Conservation (phyloP, 306 rosid species). For the Vicia sativa region DNA sequence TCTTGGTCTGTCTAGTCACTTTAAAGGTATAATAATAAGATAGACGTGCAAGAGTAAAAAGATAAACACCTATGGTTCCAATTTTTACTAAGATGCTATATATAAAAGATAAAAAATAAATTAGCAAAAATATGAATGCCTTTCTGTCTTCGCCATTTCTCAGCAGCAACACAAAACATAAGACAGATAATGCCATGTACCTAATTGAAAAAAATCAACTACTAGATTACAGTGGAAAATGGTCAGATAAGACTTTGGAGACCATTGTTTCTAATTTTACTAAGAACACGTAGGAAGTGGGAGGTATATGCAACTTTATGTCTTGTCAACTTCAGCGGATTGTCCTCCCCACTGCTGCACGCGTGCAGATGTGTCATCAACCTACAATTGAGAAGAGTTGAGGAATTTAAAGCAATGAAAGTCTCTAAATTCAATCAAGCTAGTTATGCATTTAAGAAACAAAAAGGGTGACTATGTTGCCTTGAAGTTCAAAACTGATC, state of each 20-base stretch:
- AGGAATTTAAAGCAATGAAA: slow-evolving; percentile 12
- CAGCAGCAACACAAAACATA: slow-evolving; percentile 1
- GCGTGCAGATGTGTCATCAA: slow-evolving; percentile 45
- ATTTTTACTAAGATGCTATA: neutral
- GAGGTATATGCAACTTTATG: slow-evolving; percentile 24
- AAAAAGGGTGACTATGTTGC: neutral
- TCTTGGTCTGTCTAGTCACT: too few species aligned
- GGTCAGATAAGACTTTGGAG: neutral
- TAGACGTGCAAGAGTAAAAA: neutral
- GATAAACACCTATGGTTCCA: neutral
- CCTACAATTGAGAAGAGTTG: slow-evolving; percentile 31
- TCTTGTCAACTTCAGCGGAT: slow-evolving; percentile 19
- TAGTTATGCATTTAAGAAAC: slow-evolving; percentile 3
- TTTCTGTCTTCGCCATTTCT: slow-evolving; percentile 1
- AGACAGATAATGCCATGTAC: neutral
- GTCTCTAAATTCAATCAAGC: slow-evolving; percentile 16
- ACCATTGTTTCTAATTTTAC: slow-evolving; percentile 15
- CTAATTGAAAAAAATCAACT: neutral
- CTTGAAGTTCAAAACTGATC: neutral
- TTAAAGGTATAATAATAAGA: neutral
- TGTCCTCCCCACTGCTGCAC: slow-evolving; percentile 42
- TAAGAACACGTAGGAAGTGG: neutral
- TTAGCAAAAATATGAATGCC: neutral
- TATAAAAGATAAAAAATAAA: slow-evolving; percentile 3
- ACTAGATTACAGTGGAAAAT: slow-evolving; percentile 18